A percentile compares a stretch with the other conserved stretches of the same genome.
Conservation (phyloP, 2,329 filamentous ascomycete genomes). For the Triangularia verruculosa region DNA sequence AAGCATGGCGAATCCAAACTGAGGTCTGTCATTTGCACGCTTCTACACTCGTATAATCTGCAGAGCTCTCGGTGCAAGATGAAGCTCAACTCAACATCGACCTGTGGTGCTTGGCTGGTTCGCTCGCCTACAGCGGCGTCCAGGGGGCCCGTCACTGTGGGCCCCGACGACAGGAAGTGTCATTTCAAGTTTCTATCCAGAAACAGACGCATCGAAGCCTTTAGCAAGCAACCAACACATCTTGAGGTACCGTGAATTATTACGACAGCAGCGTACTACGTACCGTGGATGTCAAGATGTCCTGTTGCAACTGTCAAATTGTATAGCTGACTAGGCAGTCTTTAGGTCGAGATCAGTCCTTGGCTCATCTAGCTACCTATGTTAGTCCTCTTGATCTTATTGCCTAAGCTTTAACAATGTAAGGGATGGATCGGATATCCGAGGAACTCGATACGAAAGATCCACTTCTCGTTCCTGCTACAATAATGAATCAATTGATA, state of each 20-base stretch:
- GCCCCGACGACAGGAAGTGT: background rate
- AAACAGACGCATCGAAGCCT: background rate
- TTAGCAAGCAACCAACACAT: background rate
- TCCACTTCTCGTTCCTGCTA: too few relatives aligned
- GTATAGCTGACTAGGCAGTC: background rate
- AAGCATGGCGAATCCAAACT: too few relatives aligned
- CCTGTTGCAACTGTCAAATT: background rate
- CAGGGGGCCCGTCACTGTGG: background rate
- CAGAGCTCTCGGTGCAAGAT: background rate
- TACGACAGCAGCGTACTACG: background rate
- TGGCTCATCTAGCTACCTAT: background rate
- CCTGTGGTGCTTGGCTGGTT: background rate
- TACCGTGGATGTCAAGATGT: background rate
- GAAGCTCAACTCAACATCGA: background rate
- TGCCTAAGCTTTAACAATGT: too few relatives aligned
- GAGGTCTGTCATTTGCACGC: too few relatives aligned
- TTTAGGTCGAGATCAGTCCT: background rate
- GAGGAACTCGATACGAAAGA: too few relatives aligned
- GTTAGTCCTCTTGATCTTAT: background rate
- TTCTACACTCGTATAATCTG: background rate
- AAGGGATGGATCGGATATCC: too few relatives aligned
- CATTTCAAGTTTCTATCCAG: background rate
- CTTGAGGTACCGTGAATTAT: background rate
- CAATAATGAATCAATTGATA: too few relatives aligned
- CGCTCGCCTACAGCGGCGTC: background rate